Evolutionary conservation across 345 rosid genomes (phyloP).

Genomic region (Clarkia xantiana): DNA sequence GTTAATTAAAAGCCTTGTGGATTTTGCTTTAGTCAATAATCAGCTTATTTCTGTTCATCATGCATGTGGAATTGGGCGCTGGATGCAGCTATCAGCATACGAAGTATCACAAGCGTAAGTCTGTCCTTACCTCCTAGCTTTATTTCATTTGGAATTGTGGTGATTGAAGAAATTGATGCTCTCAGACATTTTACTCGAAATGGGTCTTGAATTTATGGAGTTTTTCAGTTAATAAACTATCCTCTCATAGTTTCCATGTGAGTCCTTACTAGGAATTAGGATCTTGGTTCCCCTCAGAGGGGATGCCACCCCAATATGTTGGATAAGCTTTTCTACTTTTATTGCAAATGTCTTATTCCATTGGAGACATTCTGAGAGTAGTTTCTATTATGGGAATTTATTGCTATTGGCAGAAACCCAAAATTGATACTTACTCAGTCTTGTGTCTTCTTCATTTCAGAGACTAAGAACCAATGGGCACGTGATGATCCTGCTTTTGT

Average conservation of each 20-base stretch:
- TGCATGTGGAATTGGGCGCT: slow-evolving; percentile 29
- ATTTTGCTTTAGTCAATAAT: slow-evolving; percentile 15
- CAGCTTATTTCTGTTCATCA: slow-evolving; percentile 18
- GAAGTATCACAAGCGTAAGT: slow-evolving; percentile 98
- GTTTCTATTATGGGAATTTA: not conserved
- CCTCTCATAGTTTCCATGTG: no score
- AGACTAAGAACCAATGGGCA: slow-evolving; percentile 99
- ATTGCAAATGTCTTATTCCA: no score
- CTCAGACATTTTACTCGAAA: no score
- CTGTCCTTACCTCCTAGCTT: slow-evolving; percentile 5
- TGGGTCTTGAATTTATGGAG: no score
- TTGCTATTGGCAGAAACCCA: not conserved
- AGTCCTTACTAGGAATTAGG: no score
- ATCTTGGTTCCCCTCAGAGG: no score
- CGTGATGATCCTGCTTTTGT: slow-evolving; percentile 99
- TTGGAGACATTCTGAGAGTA: no score
- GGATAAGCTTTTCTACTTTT: no score
- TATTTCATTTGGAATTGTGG: not conserved
- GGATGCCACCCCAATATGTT: no score
- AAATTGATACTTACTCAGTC: not conserved
- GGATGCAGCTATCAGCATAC: slow-evolving; percentile 96
- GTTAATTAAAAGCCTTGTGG: not conserved
- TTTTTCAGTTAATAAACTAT: no score
- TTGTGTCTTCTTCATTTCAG: slow-evolving; percentile 26
- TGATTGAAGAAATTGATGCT: no score